Evolutionary conservation across 352 stramenopile genomes (phyloP), one percentile per base, ranked within the genome.

Genomic region (Pythium brassicae): DNA sequence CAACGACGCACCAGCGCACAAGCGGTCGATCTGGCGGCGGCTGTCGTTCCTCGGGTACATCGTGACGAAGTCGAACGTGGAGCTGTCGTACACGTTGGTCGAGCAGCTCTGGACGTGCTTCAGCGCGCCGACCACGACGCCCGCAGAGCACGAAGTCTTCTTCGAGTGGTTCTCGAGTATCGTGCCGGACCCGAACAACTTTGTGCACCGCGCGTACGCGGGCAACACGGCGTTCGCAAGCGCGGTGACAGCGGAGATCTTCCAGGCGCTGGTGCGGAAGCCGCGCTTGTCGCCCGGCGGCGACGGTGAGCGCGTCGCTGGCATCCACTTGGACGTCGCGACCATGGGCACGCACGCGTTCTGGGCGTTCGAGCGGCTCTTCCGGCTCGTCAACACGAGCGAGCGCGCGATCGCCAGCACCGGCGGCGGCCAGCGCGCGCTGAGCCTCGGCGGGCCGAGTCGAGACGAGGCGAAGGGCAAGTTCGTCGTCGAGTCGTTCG

Each of bases 31-130:
- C 34, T 44, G 61, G 46, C 82, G 80, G 25, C 74, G 82, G 2
- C 61, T 94, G n/a, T 60, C 61, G 20, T 94, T 93, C 65, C 72
- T 94, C 20, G 71, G 70, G 10, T 94, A 88, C 56, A 65, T 93
- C 17, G 68, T 89, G 26, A 94, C 77, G 2, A 80, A 82, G 23
- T 88, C 79, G 1, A 77, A 88, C 44, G 58, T 95, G 23, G 78
- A 85, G 50, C 52, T 95, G 46, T 65, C 79, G 51, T 87, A 78
- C 35, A 61, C 75, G n/a, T 59, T 83, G 45, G 65, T 92, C 6
- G 69, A 74, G 25, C 63, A 78, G 42, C 55, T 94, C 20, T 92
- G 74, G 79, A 49, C 50, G 2, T 89, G 74, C 44, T 89, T 91
- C 43, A 70, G 69, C 29, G 56, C 49, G 17, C 26, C 64, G 5